phyloP scores from a whole-genome alignment of 352 stramenopile species.

The Phytopythium cucurbitacearum region DNA sequence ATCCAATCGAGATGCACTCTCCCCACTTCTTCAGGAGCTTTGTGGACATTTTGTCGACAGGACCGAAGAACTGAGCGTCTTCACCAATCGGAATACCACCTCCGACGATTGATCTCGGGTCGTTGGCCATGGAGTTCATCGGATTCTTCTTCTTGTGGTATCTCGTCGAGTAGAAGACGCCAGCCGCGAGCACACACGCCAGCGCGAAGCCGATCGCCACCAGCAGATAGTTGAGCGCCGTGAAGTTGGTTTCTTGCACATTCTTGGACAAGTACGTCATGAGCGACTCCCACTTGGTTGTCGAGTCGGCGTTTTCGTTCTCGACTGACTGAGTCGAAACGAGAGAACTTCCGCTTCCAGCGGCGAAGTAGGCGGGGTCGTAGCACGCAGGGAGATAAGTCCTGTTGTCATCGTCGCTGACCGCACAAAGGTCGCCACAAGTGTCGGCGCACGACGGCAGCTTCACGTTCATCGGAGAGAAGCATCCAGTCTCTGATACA shows the following conservation, averaged over 20 bases:
- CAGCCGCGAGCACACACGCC: conserved; percentile 30
- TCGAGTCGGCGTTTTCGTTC: conserved; percentile 3
- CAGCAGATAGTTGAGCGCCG: conserved; percentile 51
- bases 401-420: conserved; percentile 28
- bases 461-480: conserved; percentile 38
- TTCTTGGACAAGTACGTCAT: conserved; percentile 37
- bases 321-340: background rate
- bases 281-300: conserved; percentile 33
- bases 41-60: conserved; percentile 22
- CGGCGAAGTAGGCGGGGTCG: conserved; percentile 11
- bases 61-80: conserved; percentile 18
- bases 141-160: conserved; percentile 27
- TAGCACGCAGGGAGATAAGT: conserved; percentile 40
- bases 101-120: conserved; percentile 7
- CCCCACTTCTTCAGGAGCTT: conserved; percentile 33
- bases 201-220: conserved; percentile 42
- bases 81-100: background rate
- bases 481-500: conserved; percentile 29
- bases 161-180: conserved; percentile 35
- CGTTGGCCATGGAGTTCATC: conserved; percentile 15
- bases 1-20: conserved; percentile 22
- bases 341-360: conserved; percentile 4
- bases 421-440: conserved; percentile 54
- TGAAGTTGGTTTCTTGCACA: conserved; percentile 28
- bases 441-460: conserved; percentile 51